Evolutionary conservation across 2,329 filamentous ascomycete genomes (phyloP), one percentile per base, ranked within the genome.

Genomic region (Exophiala xenobiotica): DNA sequence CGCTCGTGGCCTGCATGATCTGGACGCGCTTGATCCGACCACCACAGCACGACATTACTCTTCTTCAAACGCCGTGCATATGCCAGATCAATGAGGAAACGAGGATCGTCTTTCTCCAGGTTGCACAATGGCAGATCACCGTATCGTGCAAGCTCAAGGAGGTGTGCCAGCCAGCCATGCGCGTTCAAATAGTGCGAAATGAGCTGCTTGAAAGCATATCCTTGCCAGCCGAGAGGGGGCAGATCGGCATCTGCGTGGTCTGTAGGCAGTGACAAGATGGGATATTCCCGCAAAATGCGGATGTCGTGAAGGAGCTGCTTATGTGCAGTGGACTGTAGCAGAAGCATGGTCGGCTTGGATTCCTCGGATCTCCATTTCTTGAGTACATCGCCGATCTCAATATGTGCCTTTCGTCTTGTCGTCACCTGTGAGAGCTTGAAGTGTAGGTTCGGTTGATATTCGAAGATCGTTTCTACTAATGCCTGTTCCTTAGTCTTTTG

Each of bases 1-100:
- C 86, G 88, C 67, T 99, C 93, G 67, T 96, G 90, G 0, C 93
- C 93, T 39, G 90, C 93, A 70, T 99, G 93, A 66, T 99, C 93
- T 1, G 95, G 93, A 45, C 87, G 83, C 0, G 92, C 83, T 5
- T 86, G 85, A 7, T 82, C 78, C 14, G 92, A 97, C 93, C 93
- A 99, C 93, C 93, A 99, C 5, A 99, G 76, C 4, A 99, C 88
- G 1, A 99, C 89, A 51, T 91, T 90, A 65, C 92, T 96, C 59
- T 88, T 86, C 64, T 96, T 90, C 45, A 99, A 74, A 14, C 91
- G 82, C 50, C 95, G 80, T 0, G 93, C 93, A 67, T 97, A 99
- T 0, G 92, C 88, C 49, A 99, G 83, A 66, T 99, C 93, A 61
- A 99, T 99, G 48, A 99, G 74, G 73, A 93, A 97, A 2, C 90